Conservation (phyloP, 805 yeast species). For the Zygoascus bituminiphila region DNA sequence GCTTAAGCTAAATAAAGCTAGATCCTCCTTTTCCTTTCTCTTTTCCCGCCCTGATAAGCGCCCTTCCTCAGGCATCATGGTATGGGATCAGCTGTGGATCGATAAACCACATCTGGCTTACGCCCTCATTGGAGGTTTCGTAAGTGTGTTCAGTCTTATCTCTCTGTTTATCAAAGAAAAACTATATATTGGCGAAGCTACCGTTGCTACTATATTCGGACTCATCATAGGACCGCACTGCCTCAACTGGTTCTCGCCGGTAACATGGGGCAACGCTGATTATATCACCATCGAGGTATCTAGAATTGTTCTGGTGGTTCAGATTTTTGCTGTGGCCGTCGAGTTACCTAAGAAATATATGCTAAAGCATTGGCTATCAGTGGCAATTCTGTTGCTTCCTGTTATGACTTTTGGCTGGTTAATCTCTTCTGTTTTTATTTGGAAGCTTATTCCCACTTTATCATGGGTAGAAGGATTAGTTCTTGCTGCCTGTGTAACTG, state of each 20-base stretch:
- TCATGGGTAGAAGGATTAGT: constrained; percentile 63
- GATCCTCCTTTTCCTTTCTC: too few relatives aligned
- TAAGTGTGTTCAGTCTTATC: constrained; percentile 68
- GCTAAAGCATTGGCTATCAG: constrained; percentile 75
- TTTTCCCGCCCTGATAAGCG: too few relatives aligned
- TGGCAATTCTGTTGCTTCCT: constrained; percentile 64
- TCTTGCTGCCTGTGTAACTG: constrained; percentile 83
- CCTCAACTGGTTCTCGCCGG: constrained; percentile 73
- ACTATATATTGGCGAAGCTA: constrained; percentile 84
- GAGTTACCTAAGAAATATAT: constrained; percentile 86
- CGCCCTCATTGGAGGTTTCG: constrained; percentile 78
- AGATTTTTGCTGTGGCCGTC: constrained; percentile 90
- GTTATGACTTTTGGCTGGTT: constrained; percentile 92
- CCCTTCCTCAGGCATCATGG: constrained; percentile 24
- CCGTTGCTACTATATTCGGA: constrained; percentile 80
- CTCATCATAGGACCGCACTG: constrained; percentile 84
- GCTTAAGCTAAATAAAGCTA: too few relatives aligned
- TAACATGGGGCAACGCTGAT: constrained; percentile 80
- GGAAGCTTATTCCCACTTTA: constrained; percentile 67
- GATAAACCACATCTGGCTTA: constrained; percentile 77
- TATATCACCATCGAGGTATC: constrained; percentile 74
- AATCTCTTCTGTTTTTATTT: constrained; percentile 68
- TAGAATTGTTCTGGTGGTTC: constrained; percentile 74
- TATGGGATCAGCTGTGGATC: constrained; percentile 32
- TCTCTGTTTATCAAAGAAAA: constrained; percentile 78